Conservation (phyloP, 2,329 filamentous ascomycete genomes). For the Emergomyces africanus region DNA sequence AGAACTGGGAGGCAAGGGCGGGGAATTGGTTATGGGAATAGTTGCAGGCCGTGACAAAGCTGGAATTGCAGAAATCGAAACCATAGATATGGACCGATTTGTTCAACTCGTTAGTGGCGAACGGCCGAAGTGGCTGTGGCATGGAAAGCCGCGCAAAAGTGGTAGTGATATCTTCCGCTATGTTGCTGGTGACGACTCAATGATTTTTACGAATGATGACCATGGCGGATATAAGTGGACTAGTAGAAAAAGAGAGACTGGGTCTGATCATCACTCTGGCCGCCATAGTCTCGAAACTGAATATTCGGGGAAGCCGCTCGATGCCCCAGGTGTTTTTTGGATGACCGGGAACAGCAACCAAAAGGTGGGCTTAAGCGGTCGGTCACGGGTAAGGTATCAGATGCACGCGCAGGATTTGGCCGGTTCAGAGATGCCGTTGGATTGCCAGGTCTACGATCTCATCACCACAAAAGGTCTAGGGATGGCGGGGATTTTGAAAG, state of each 20-base stretch:
- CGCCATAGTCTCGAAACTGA: constrained; percentile 20
- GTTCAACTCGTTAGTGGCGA: constrained; percentile 66
- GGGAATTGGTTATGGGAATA: constrained; percentile 92
- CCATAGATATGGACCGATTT: constrained; percentile 75
- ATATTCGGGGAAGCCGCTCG: constrained; percentile 19
- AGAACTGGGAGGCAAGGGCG: constrained; percentile 84
- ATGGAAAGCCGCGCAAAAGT: constrained; percentile 68
- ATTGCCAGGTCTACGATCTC: constrained; percentile 25
- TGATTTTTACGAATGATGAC: constrained; percentile 34
- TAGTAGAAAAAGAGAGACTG: constrained; percentile 24
- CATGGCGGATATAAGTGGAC: constrained; percentile 35
- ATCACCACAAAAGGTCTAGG: constrained; percentile 27
- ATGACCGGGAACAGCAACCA: constrained; percentile 35
- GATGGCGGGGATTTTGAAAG: constrained; percentile 21
- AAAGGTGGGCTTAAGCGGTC: constrained; percentile 62
- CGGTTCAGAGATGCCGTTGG: constrained; percentile 80
- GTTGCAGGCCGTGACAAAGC: constrained; percentile 76
- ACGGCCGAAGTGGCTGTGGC: constrained; percentile 86
- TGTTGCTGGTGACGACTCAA: constrained; percentile 24
- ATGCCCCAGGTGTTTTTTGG: constrained; percentile 14
- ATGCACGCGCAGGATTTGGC: constrained; percentile 69
- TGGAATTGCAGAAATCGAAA: constrained; percentile 86
- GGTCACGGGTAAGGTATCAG: constrained; percentile 64
- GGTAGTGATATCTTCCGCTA: constrained; percentile 20
- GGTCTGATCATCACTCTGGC: constrained; percentile 27